These are phyloP conservation scores for Cutaneotrichosporon dermatis DNA, from an alignment of 1,284 basidiomycete species.

Conservation along the genomic window DNA sequence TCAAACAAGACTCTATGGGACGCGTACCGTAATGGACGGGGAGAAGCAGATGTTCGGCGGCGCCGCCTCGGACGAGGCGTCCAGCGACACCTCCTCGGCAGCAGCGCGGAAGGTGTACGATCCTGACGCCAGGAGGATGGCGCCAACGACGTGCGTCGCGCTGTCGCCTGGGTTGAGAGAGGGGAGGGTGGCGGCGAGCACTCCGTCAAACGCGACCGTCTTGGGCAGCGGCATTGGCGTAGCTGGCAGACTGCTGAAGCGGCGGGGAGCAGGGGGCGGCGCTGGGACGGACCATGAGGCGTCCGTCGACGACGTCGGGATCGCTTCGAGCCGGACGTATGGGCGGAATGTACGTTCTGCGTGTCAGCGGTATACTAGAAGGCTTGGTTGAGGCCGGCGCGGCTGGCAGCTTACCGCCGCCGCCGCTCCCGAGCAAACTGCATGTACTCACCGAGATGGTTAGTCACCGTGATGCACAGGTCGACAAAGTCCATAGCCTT, in stretches of 20 bases:
- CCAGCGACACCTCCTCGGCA: constrained; percentile 37
- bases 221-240: constrained; percentile 56
- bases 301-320: constrained; percentile 28
- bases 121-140: constrained; percentile 72
- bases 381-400: too few relatives aligned
- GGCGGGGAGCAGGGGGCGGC: constrained; percentile 13
- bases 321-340: constrained; percentile 38
- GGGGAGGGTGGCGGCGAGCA: constrained; percentile 58
- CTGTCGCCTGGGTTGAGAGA: constrained; percentile 57
- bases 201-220: constrained; percentile 66
- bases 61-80: neutral
- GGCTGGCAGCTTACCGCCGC: too few relatives aligned
- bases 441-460: constrained; percentile 49
- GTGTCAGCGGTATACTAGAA: too few relatives aligned
- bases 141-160: constrained; percentile 55
- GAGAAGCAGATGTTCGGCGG: constrained; percentile 31
- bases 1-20: constrained; percentile 3
- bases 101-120: constrained; percentile 62
- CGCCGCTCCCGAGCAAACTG: too few relatives aligned
- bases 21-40: constrained; percentile 11
- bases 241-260: constrained; percentile 14
- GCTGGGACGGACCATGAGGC: constrained; percentile 28
- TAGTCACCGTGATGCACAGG: constrained; percentile 53
- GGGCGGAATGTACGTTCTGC: constrained; percentile 29
- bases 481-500: constrained; percentile 57